phyloP scores from a whole-genome alignment of 345 rosid genomes.

The Euphorbia lathyris region DNA sequence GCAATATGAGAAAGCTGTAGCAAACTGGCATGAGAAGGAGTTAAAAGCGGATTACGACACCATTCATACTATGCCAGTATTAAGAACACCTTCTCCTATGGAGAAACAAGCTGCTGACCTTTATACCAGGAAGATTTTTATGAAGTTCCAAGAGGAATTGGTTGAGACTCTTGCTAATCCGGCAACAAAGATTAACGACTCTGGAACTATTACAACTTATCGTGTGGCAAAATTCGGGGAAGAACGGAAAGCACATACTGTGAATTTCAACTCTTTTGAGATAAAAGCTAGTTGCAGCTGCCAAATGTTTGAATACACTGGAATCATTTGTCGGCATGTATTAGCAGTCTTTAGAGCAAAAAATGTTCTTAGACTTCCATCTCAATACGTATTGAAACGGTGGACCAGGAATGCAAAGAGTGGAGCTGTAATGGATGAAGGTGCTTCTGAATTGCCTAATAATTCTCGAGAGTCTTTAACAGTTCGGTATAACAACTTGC shows the following conservation, averaged over 20 bases:
- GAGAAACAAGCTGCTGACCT: constrained; percentile 74
- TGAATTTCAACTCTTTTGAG: constrained; percentile 55
- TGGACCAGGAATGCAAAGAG: constrained; percentile 80
- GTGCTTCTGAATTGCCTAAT: constrained; percentile 34
- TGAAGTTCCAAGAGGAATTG: constrained; percentile 76
- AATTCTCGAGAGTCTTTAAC: constrained; percentile 50
- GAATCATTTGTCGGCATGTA: constrained; percentile 71
- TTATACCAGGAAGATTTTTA: constrained; percentile 59
- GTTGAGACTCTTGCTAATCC: constrained; percentile 70
- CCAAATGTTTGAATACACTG: constrained; percentile 76
- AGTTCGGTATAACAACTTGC: constrained; percentile 56
- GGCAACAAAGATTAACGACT: constrained; percentile 56
- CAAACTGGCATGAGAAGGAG: constrained; percentile 67
- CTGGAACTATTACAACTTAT: constrained; percentile 46
- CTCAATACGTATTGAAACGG: constrained; percentile 59
- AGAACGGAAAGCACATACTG: constrained; percentile 55
- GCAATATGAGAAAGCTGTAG: constrained; percentile 65
- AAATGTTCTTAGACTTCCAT: constrained; percentile 69
- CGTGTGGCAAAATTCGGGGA: constrained; percentile 72
- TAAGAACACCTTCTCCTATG: constrained; percentile 79
- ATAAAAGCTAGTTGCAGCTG: constrained; percentile 79
- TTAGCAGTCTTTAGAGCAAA: constrained; percentile 70
- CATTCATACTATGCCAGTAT: constrained; percentile 41
- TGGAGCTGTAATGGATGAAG: constrained; percentile 39
- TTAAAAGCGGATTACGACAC: constrained; percentile 73